phyloP scores from a whole-genome alignment of 1,139 yeast species.

The Zygoascus hellenicus region DNA sequence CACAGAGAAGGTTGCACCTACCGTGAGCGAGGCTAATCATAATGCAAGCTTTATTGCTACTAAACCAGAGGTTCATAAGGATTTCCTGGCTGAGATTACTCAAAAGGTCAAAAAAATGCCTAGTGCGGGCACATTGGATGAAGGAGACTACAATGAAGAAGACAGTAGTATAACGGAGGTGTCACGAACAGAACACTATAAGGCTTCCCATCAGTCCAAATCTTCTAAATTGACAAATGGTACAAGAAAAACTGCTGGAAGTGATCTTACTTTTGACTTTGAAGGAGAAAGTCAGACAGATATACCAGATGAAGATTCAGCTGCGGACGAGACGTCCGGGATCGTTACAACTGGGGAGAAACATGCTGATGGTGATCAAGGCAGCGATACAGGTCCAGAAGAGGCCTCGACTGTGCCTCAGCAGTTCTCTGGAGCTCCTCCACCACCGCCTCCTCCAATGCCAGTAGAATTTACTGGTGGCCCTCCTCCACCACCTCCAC shows the following conservation, averaged over 20 bases:
- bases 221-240: background rate
- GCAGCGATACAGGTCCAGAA: background rate
- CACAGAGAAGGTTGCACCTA: background rate
- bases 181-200: conserved; percentile 10
- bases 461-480: conserved; percentile 10
- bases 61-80: conserved; percentile 7
- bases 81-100: conserved; percentile 14
- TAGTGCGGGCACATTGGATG: background rate
- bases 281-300: background rate
- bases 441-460: conserved; percentile 8
- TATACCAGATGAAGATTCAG: no score
- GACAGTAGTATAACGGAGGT: conserved; percentile 4
- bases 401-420: background rate
- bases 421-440: background rate
- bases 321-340: no score
- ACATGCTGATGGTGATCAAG: background rate
- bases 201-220: conserved; percentile 4
- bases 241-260: conserved; percentile 1
- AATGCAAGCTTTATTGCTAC: background rate
- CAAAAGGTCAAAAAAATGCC: conserved; percentile 10
- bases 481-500: conserved; percentile 33
- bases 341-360: no score
- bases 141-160: background rate
- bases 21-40: background rate
- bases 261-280: background rate